Base-by-base conservation (phyloP, 371 early-diverging fungal genomes). In the Mucor indicus region DNA sequence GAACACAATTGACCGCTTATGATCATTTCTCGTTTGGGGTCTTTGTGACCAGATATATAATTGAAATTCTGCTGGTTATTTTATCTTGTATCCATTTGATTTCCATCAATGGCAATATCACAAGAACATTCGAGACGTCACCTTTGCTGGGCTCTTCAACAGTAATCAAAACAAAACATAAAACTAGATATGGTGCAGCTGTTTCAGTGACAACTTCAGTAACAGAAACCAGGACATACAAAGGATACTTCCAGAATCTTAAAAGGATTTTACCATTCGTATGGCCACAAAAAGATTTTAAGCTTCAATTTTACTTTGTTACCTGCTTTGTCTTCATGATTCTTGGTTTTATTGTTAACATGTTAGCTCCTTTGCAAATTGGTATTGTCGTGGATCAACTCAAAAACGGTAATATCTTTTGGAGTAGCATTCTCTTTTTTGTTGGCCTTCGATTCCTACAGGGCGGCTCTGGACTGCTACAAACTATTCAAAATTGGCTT, bases 331-430 rank as follows among this genome's bases (percentile, higher is more conserved):
- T 64, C 0, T 51, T 90, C 22, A 77, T 96, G 54, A 50, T 81
- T 1, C 43, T 80, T n/a, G 95, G 95, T 0, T 79, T 94, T 25
- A 48, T 83, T 2, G 83, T 97, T 42, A 95, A 94, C 60, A 81
- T 91, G 9, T 73, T 87, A n/a, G 87, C 90, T 7, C 94, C 96
- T 0, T 43, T 77, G 51, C 90, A 91, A 56, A 87, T 90, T 52
- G 93, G 91, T 60, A 53, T 62, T 12, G 77, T 96, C 2, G 84
- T 95, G 1, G 89, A 93, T 50, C 65, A 71, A 0, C 60, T 69
- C 38, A 64, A 73, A 30, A 58, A 64, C 23, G 38, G 48, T 5
- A 42, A 35, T 23, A 62, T 67, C 49, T 67, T 60, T 24, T 90
- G 89, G 87, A 77, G 66, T 19, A 81, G 81, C 36, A 85, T 95